A percentile compares a stretch with the other conserved stretches of the same genome.
These are phyloP conservation scores for Arthrobotrys iridis DNA, from an alignment of 2,329 filamentous ascomycete genomes.

Conservation along the genomic window DNA sequence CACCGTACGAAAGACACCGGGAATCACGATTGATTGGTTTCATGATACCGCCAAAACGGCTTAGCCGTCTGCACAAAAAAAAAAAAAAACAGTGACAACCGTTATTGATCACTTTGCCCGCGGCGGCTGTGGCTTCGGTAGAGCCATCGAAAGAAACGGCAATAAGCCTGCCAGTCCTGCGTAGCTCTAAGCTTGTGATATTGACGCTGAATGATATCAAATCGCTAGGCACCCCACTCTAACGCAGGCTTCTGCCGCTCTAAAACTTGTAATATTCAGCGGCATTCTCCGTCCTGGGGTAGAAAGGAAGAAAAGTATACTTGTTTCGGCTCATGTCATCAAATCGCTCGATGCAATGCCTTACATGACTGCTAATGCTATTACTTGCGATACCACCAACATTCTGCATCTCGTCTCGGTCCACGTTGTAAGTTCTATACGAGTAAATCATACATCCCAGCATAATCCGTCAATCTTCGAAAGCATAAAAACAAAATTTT, in stretches of 20 bases:
- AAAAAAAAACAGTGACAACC: neutral
- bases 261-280: constrained; percentile 32
- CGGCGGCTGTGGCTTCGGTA: constrained; percentile 52
- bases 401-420: constrained; percentile 9
- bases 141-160: constrained; percentile 16
- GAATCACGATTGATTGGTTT: constrained; percentile 26
- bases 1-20: neutral
- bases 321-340: neutral
- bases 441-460: constrained; percentile 15
- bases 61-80: neutral
- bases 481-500: constrained; percentile 19
- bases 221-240: constrained; percentile 43
- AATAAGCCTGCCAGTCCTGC: neutral
- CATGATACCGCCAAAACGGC: constrained; percentile 16
- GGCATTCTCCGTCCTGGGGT: constrained; percentile 37
- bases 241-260: constrained; percentile 37
- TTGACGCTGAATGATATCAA: constrained; percentile 22
- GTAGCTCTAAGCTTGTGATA: constrained; percentile 28
- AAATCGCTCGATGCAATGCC: neutral
- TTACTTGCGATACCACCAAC: constrained; percentile 10
- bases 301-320: neutral
- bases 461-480: constrained; percentile 17
- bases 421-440: neutral
- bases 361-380: neutral
- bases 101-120: constrained; percentile 12